Evolutionary conservation across 139 green algal genomes (phyloP).

Genomic region (Microglena sp.): DNA sequence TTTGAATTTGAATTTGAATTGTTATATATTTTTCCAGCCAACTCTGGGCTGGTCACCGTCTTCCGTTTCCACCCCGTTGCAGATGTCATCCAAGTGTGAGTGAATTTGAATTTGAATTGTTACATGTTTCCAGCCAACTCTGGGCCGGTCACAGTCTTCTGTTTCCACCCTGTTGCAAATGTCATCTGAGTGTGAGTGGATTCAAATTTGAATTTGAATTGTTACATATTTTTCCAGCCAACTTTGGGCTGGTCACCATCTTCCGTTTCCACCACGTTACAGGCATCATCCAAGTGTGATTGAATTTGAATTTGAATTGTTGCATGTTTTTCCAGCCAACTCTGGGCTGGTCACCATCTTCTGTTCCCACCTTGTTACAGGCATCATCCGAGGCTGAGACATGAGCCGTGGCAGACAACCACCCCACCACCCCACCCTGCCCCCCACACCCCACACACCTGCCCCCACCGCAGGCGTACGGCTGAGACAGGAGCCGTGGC

Average conservation of each 20-base stretch:
- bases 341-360: neutral
- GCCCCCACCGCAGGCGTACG: slow-evolving; percentile 44
- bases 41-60: neutral
- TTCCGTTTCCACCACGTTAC: no score
- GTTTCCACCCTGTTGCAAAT: slow-evolving; percentile 72
- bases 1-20: neutral
- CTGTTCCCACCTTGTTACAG: neutral
- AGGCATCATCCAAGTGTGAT: neutral
- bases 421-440: no score
- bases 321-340: neutral
- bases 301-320: neutral
- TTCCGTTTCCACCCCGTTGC: neutral
- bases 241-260: no score
- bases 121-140: no score
- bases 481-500: slow-evolving; percentile 61
- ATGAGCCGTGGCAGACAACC: no score
- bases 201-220: neutral
- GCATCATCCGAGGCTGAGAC: no score
- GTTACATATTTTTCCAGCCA: no score
- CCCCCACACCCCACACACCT: no score
- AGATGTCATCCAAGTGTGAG: slow-evolving; percentile 49
- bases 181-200: slow-evolving; percentile 60
- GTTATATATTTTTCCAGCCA: neutral
- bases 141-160: no score
- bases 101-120: neutral